These are phyloP conservation scores for Phytophthora citricola DNA, from an alignment of 352 stramenopile species.

Conservation along the genomic window DNA sequence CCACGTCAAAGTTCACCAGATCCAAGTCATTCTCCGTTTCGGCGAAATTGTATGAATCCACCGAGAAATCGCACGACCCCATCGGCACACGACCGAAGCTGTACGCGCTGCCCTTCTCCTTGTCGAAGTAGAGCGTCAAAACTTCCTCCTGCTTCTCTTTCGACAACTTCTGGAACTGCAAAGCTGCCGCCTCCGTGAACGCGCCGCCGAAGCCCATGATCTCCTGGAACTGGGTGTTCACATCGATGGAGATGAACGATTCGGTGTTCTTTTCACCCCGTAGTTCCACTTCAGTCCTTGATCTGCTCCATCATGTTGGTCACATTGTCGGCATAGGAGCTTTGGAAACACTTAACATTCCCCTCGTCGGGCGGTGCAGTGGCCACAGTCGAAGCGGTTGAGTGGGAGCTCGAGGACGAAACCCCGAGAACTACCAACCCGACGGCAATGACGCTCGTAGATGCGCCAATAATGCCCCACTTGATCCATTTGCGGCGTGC, in stretches of 20 bases:
- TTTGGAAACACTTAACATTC: constrained; percentile 64
- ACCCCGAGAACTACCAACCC: constrained; percentile 11
- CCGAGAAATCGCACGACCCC: constrained; percentile 90
- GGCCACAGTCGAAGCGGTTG: constrained; percentile 4
- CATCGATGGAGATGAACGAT: constrained; percentile 62
- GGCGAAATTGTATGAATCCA: constrained; percentile 88
- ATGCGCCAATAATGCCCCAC: constrained; percentile 32
- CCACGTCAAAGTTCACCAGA: constrained; percentile 78
- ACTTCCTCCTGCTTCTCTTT: constrained; percentile 80
- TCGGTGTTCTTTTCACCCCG: constrained; percentile 10
- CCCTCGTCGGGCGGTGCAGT: constrained; percentile 9
- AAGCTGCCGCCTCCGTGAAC: constrained; percentile 90
- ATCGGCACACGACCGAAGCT: constrained; percentile 91
- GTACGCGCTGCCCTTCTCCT: constrained; percentile 80
- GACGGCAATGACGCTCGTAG: constrained; percentile 3
- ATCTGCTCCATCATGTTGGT: constrained; percentile 75
- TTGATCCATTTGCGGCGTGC: constrained; percentile 30
- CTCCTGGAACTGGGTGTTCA: constrained; percentile 62
- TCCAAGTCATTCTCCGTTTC: constrained; percentile 76
- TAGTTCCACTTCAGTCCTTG: constrained; percentile 46
- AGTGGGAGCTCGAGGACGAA: constrained; percentile 10
- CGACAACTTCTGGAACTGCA: constrained; percentile 88
- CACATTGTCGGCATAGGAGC: constrained; percentile 59
- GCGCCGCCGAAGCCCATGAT: constrained; percentile 91
- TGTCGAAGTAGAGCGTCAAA: constrained; percentile 88